These are phyloP conservation scores for Peronospora farinosa DNA, from an alignment of 352 stramenopile species.

Conservation along the genomic window DNA sequence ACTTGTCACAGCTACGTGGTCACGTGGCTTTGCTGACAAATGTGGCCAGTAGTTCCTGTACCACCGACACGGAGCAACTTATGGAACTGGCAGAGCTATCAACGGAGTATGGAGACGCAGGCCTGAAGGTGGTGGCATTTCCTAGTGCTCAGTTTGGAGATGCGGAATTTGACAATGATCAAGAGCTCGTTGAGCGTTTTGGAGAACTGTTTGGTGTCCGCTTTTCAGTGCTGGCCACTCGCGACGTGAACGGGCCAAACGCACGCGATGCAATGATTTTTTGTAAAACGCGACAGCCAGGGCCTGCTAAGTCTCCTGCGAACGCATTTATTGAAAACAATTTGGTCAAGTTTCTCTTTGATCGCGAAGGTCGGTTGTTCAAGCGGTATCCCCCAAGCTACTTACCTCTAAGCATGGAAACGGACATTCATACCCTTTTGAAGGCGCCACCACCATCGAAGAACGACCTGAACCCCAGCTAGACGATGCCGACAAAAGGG, in stretches of 20 bases:
- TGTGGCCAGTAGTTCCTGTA: slow-evolving; percentile 34
- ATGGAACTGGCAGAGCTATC: slow-evolving; percentile 60
- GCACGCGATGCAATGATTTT: slow-evolving; percentile 72
- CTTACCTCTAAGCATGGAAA: slow-evolving; percentile 23
- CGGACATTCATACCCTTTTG: slow-evolving; percentile 35
- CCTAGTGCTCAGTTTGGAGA: slow-evolving; percentile 83
- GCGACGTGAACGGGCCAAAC: slow-evolving; percentile 82
- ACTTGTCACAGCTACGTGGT: slow-evolving; percentile 53
- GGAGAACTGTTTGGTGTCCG: slow-evolving; percentile 18
- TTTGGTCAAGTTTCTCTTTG: slow-evolving; percentile 87
- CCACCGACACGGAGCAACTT: slow-evolving; percentile 54
- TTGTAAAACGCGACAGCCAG: slow-evolving; percentile 64
- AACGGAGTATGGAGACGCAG: slow-evolving; percentile 45
- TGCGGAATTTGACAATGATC: slow-evolving; percentile 51
- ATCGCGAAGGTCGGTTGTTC: slow-evolving; percentile 61
- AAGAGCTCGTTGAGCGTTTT: slow-evolving; percentile 20
- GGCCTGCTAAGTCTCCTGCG: slow-evolving; percentile 22
- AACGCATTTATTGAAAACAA: slow-evolving; percentile 83
- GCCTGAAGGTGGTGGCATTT: slow-evolving; percentile 69
- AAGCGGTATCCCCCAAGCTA: slow-evolving; percentile 45
- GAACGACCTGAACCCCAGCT: neutral
- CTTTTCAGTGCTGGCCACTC: slow-evolving; percentile 63
- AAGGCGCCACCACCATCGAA: neutral
- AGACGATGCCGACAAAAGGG: neutral
- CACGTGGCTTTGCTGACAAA: slow-evolving; percentile 68